These are phyloP conservation scores for Calonectria pseudoturangicola DNA, from an alignment of 2,329 filamentous ascomycete genomes.

Conservation along the genomic window DNA sequence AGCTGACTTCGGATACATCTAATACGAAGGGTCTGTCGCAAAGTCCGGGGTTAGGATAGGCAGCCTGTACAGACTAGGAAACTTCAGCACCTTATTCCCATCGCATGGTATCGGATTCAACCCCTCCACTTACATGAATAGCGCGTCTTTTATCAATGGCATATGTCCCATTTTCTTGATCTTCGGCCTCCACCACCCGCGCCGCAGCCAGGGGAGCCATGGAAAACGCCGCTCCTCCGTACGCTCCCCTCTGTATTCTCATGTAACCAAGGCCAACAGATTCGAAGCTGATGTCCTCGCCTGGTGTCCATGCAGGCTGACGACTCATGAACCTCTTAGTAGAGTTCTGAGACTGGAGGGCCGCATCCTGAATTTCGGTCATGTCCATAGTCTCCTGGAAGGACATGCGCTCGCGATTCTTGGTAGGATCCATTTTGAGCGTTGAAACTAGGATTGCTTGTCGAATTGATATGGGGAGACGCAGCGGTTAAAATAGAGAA, in stretches of 20 bases:
- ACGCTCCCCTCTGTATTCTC: slow-evolving; percentile 55
- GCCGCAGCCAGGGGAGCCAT: slow-evolving; percentile 62
- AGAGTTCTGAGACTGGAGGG: neutral
- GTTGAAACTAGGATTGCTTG: too few species aligned
- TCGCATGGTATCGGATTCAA: neutral
- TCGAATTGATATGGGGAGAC: too few species aligned
- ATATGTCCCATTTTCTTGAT: slow-evolving; percentile 42
- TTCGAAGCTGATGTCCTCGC: slow-evolving; percentile 57
- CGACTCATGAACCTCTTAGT: slow-evolving; percentile 57
- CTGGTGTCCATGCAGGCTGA: slow-evolving; percentile 59
- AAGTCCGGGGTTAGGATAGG: slow-evolving; percentile 69
- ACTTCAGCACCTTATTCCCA: slow-evolving; percentile 7
- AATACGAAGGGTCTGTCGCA: slow-evolving; percentile 73
- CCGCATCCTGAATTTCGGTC: slow-evolving; percentile 47
- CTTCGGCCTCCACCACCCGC: slow-evolving; percentile 58
- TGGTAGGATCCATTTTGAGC: slow-evolving; percentile 19
- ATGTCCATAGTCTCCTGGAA: slow-evolving; percentile 58
- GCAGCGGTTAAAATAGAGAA: too few species aligned
- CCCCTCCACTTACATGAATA: slow-evolving; percentile 61
- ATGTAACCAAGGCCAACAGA: slow-evolving; percentile 39
- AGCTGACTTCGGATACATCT: slow-evolving; percentile 65
- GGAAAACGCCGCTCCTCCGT: slow-evolving; percentile 62
- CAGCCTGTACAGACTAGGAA: slow-evolving; percentile 72
- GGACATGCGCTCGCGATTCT: slow-evolving; percentile 52
- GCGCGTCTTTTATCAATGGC: slow-evolving; percentile 49